Evolutionary conservation across 371 early-diverging fungal species (phyloP).

Genomic region (Amoeboaphelidium occidentale): DNA sequence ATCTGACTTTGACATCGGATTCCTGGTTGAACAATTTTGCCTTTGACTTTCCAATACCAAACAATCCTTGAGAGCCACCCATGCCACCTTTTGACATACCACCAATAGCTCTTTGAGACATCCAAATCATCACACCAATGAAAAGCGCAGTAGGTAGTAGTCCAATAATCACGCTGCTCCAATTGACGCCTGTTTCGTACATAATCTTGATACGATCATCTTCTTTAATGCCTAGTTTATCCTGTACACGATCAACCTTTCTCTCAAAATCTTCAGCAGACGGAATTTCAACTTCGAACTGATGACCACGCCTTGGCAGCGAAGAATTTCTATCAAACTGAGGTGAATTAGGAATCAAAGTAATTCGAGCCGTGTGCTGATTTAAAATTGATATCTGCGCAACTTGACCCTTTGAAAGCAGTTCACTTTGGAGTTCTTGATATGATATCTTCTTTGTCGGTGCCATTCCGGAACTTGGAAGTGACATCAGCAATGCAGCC

Average conservation of each 20-base stretch:
- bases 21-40: conserved; percentile 93
- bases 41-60: conserved; percentile 84
- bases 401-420: too few species aligned
- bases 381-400: too few species aligned
- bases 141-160: conserved; percentile 66
- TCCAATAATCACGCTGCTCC: background rate
- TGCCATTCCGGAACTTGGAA: too few species aligned
- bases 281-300: background rate
- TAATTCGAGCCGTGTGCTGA: too few species aligned
- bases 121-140: conserved; percentile 58
- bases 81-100: conserved; percentile 23
- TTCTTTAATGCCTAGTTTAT: background rate
- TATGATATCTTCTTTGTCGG: too few species aligned
- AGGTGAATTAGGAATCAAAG: too few species aligned
- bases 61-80: conserved; percentile 48
- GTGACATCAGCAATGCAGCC: too few species aligned
- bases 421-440: too few species aligned
- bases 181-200: background rate
- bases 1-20: conserved; percentile 75
- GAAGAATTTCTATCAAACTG: too few species aligned
- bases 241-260: background rate
- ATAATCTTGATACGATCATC: background rate
- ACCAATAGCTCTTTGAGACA: conserved; percentile 52
- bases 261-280: background rate
- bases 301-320: too few species aligned